phyloP scores from a whole-genome alignment of 73 alveolate genomes.

The Durusdinium trenchii region DNA sequence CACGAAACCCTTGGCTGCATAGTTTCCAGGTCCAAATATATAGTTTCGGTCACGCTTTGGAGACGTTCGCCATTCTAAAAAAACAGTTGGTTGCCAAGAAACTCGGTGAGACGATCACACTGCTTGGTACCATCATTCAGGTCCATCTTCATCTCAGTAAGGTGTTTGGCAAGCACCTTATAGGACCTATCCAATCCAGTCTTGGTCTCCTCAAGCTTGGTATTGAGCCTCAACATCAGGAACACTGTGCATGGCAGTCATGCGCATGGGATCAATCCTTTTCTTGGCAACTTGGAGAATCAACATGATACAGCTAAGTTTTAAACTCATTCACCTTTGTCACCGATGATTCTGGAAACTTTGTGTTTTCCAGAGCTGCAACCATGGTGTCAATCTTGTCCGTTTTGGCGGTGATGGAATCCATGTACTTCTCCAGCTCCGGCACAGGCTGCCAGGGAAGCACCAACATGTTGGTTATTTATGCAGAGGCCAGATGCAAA shows the following conservation, averaged over 20 bases:
- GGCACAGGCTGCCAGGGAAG: constrained; percentile 29
- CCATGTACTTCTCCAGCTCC: constrained; percentile 62
- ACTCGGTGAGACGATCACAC: background rate
- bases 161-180: background rate
- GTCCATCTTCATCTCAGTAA: background rate
- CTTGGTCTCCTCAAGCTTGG: background rate
- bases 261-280: background rate
- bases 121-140: background rate
- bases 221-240: background rate
- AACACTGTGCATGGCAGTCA: background rate
- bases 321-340: background rate
- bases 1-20: too few relatives aligned
- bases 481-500: background rate
- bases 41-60: too few relatives aligned
- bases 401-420: background rate
- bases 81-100: background rate
- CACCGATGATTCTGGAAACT: background rate
- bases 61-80: too few relatives aligned
- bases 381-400: background rate
- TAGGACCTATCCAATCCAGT: background rate
- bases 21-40: too few relatives aligned
- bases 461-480: background rate
- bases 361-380: background rate
- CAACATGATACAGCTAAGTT: background rate
- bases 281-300: background rate